Evolutionary conservation across 1,139 yeast species (phyloP).

Genomic region (Debaryomyces subglobosus): DNA sequence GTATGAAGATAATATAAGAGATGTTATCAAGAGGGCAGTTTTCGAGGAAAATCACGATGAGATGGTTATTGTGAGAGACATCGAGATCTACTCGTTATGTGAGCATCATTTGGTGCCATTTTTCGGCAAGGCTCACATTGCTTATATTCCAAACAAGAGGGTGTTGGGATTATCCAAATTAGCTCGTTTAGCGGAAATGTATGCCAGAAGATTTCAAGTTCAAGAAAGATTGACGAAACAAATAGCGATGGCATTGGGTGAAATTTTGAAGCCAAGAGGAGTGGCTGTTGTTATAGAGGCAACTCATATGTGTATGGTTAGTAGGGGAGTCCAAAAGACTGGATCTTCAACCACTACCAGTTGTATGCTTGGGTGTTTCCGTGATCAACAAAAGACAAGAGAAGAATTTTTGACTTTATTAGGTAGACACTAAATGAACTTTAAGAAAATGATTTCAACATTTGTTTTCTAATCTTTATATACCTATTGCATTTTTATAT

Average conservation of each 20-base stretch:
- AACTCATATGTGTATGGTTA: slow-evolving; percentile 98
- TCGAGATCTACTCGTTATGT: slow-evolving; percentile 88
- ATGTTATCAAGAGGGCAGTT: slow-evolving; percentile 91
- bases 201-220: slow-evolving; percentile 90
- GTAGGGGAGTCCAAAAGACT: slow-evolving; percentile 95
- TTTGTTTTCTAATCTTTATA: slow-evolving; percentile 10
- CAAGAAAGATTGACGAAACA: slow-evolving; percentile 97
- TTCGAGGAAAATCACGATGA: slow-evolving; percentile 99
- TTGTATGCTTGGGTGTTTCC: slow-evolving; percentile 95
- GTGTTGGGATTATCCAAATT: slow-evolving; percentile 94
- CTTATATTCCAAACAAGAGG: slow-evolving; percentile 90
- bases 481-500: slow-evolving; percentile 13
- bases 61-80: slow-evolving; percentile 96
- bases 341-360: slow-evolving; percentile 94
- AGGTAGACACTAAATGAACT: slow-evolving; percentile 46
- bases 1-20: slow-evolving; percentile 87
- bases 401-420: slow-evolving; percentile 91
- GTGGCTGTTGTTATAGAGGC: slow-evolving; percentile 99
- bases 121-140: slow-evolving; percentile 95
- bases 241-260: slow-evolving; percentile 93
- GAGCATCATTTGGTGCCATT: slow-evolving; percentile 98
- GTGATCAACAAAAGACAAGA: slow-evolving; percentile 91
- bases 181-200: slow-evolving; percentile 97
- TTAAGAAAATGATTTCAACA: slow-evolving; percentile 23
- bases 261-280: slow-evolving; percentile 89